A percentile compares a stretch with the other conserved stretches of the same genome.
Conservation (phyloP, 2,329 filamentous ascomycete genomes). For the Xylariales sp. region DNA sequence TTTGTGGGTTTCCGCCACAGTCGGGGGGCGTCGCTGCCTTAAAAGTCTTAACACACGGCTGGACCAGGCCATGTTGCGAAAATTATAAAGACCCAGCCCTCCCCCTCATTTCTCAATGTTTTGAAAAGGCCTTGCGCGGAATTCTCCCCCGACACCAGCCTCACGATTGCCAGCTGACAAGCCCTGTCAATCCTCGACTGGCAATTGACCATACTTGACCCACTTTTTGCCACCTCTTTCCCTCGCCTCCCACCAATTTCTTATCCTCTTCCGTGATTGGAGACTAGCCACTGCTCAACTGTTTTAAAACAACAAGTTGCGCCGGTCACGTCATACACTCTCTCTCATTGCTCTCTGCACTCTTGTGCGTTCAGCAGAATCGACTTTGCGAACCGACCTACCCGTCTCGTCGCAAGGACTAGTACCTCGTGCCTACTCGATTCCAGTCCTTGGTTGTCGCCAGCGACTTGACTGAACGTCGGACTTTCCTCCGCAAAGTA, state of each 20-base stretch:
- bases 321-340: background rate
- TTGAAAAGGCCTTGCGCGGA: constrained; percentile 48
- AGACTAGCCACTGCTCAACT: constrained; percentile 3
- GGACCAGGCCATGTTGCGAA: constrained; percentile 24
- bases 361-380: constrained; percentile 1
- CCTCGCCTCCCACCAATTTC: constrained; percentile 1
- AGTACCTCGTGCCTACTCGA: too few relatives aligned
- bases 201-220: constrained; percentile 2
- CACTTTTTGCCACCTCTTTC: background rate
- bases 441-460: constrained; percentile 2
- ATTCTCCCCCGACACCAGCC: constrained; percentile 51
- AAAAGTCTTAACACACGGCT: constrained; percentile 19
- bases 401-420: constrained; percentile 1
- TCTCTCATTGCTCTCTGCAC: constrained; percentile 1
- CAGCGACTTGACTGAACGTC: too few relatives aligned
- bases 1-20: constrained; percentile 26
- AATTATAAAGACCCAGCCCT: constrained; percentile 54
- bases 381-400: background rate
- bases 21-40: constrained; percentile 22
- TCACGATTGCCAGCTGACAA: constrained; percentile 19
- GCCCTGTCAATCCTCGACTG: constrained; percentile 21
- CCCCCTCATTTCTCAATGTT: constrained; percentile 46
- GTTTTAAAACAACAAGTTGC: too few relatives aligned
- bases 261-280: constrained; percentile 4
- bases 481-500: too few relatives aligned